Base-by-base conservation (phyloP, 306 rosid genomes). In the Dicorynia guianensis region DNA sequence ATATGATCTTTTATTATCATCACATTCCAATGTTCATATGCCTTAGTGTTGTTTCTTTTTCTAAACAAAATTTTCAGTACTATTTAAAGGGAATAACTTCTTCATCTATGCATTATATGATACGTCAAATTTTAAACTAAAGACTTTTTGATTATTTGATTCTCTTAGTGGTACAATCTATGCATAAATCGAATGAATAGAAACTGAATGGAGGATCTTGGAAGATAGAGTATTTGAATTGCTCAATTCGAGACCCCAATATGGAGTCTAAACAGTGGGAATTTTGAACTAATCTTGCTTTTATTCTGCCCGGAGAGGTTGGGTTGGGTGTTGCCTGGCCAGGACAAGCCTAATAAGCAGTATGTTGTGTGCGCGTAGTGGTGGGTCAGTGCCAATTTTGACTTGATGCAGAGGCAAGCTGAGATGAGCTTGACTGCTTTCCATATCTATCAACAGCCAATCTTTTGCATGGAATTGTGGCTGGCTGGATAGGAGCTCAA, bases 331-430 rank as follows among this genome's bases (percentile, higher is more conserved):
- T 70, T 79, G 62, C 52, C 50, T 55, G 15, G 78, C 67, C 43
- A 71, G 38, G 63, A 44, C 3, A 61, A 8, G n/a, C 64, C 78
- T 68, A 43, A 47, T 48, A 25, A 75, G 64, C 54, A 69, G 40
- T 25, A 25, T 25, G 30, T 25, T 25, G 30, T 25, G 30, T 1
- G 30, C 2, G 30, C 1, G 5, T 47, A 44, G 61, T 61, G 67
- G 83, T 78, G 71, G 83, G 80, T 50, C 65, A 67, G 52, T 60
- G 47, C 74, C 77, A 68, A 68, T 46, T 82, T 82, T 77, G 69
- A 78, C 74, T 67, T 58, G 4, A 65, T 66, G 18, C 40, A 18
- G 58, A 49, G 30, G 43, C 44, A 1, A 25, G 30, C 1, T 25
- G 5, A 34, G 17, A 4, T 49, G 55, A n/a, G 15, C 65, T 72